Base-by-base conservation (phyloP, 768 basidiomycete genomes). In the Calocybe indica region DNA sequence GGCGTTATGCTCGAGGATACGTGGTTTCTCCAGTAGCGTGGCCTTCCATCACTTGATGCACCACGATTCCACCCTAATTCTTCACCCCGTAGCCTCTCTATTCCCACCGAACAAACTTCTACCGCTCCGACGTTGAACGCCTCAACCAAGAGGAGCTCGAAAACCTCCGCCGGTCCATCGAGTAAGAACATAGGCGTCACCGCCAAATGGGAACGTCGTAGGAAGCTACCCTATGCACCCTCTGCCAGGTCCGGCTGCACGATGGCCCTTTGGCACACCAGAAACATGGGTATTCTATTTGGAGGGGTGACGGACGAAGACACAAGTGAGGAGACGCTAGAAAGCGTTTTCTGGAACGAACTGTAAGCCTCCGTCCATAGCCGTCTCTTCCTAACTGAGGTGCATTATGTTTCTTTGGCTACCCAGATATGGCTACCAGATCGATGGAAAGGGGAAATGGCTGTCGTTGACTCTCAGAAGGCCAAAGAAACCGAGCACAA, bases 1-100 rank as follows among this genome's bases (percentile, higher is more conserved):
- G 92, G 92, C 1, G 71, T 92, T n/a, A 91, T 88, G 69, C 72
- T 94, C 5, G 89, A 92, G 12, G 92, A 96, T 58, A 90, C 88
- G 0, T 96, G 92, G 93, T 71, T 92, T 45, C 72, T 96, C 5
- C 78, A 79, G 85, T 88, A 46, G 2, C 22, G 75, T 63, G 9
- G 41, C 33, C 6, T 14, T 34, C 13, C 40, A 47, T 12, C 29
- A n/a, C n/a, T n/a, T 40, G 33, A 35, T 42, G n/a, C 10, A 22
- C 37, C 40, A 37, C 15, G 31, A 7, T 36, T 30, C 28, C 37
- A 13, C 14, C 11, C 15, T 28, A 15, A n/a, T 37, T 44, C 6
- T 15, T 22, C 40, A 31, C 30, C n/a, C 29, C 1, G 0, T 30
- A 50, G 46, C 11, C 29, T 43, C 30, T 39, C 12, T 13, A 56